phyloP scores from a whole-genome alignment of 139 green algal genomes.

The Asterochloris sp. region DNA sequence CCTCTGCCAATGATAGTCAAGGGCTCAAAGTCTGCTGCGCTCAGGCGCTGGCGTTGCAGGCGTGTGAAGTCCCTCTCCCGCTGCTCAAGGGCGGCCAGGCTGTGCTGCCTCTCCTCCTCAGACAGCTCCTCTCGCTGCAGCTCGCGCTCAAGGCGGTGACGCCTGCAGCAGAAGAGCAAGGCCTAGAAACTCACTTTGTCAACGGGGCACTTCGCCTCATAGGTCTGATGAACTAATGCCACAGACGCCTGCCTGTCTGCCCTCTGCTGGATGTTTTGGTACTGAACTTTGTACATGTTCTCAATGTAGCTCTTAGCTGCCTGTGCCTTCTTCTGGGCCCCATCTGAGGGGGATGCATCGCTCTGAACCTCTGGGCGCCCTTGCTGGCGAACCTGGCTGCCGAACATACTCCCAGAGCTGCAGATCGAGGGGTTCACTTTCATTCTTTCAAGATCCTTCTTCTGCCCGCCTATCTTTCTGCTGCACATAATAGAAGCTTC shows the following conservation, averaged over 20 bases:
- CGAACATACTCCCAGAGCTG: no score
- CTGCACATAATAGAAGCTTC: no score
- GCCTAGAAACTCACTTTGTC: neutral
- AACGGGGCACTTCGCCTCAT: neutral
- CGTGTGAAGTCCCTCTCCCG: slow-evolving; percentile 76
- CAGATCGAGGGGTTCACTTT: no score
- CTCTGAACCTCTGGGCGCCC: neutral
- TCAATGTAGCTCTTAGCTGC: slow-evolving; percentile 91
- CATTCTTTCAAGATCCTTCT: no score
- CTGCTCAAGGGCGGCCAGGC: slow-evolving; percentile 67
- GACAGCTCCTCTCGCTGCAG: slow-evolving; percentile 56
- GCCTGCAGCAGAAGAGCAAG: slow-evolving; percentile 39
- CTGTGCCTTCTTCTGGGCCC: slow-evolving; percentile 37
- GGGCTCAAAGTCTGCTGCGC: slow-evolving; percentile 89
- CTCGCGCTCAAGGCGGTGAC: slow-evolving; percentile 63
- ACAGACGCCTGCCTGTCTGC: slow-evolving; percentile 46
- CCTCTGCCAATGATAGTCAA: slow-evolving; percentile 94
- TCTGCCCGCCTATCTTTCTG: no score
- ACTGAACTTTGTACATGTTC: slow-evolving; percentile 87
- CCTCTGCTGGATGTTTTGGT: slow-evolving; percentile 73
- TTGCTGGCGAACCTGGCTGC: no score
- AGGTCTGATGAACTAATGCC: neutral
- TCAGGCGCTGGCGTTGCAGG: slow-evolving; percentile 79
- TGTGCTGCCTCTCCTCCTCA: slow-evolving; percentile 48
- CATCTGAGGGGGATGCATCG: slow-evolving; percentile 18